Evolutionary conservation across 1,284 basidiomycete genomes (phyloP).

Genomic region (Heterobasidion annosum): DNA sequence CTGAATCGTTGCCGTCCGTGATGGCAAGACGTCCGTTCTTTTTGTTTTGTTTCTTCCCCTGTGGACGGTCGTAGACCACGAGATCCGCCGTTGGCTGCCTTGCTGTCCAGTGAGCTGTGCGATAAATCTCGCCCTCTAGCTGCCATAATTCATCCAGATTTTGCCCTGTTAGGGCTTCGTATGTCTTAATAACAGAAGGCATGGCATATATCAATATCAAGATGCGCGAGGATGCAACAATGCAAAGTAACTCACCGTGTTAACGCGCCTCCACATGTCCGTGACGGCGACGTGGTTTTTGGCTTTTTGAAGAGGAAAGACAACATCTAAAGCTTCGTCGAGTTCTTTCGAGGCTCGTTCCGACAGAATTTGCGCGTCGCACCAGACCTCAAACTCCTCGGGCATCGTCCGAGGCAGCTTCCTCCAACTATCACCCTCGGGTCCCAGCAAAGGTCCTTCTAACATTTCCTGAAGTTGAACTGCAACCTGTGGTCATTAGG

Average conservation of each 20-base stretch:
- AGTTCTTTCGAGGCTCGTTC: slow-evolving; percentile 40
- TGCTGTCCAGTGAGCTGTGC: slow-evolving; percentile 50
- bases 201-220: too few species aligned
- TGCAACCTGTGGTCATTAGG: slow-evolving; percentile 33
- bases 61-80: slow-evolving; percentile 10
- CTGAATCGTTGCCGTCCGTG: slow-evolving; percentile 29
- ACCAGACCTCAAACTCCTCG: slow-evolving; percentile 50
- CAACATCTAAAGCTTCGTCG: slow-evolving; percentile 42
- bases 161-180: slow-evolving; percentile 37
- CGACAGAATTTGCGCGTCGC: slow-evolving; percentile 57
- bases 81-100: slow-evolving; percentile 13
- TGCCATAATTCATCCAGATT: slow-evolving; percentile 58
- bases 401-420: slow-evolving; percentile 40
- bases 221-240: background rate
- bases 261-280: slow-evolving; percentile 55
- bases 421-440: slow-evolving; percentile 41
- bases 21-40: slow-evolving; percentile 38
- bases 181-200: slow-evolving; percentile 37
- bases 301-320: slow-evolving; percentile 49
- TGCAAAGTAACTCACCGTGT: slow-evolving; percentile 33
- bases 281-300: slow-evolving; percentile 39
- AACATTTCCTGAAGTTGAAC: slow-evolving; percentile 56
- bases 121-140: slow-evolving; percentile 40
- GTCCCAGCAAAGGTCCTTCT: slow-evolving; percentile 44
- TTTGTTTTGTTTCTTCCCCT: slow-evolving; percentile 18